Conservation (phyloP, 371 early-diverging fungal species). For the Mortierella sp. region DNA sequence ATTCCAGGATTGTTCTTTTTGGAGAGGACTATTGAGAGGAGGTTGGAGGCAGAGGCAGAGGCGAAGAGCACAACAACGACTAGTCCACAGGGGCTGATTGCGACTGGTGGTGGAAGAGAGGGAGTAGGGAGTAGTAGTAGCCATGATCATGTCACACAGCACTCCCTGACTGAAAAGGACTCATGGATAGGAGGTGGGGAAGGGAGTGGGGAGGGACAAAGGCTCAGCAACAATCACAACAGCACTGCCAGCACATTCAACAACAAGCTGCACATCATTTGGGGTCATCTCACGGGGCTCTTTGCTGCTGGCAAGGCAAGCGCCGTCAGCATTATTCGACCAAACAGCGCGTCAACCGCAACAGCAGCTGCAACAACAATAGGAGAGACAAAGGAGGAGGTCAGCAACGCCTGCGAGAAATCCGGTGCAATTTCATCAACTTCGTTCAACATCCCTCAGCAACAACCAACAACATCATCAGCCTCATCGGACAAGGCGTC, state of each 20-base stretch:
- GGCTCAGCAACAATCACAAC: not conserved
- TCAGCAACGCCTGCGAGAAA: not conserved
- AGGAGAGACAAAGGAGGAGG: not conserved
- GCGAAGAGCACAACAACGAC: not conserved
- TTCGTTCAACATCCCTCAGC: not conserved
- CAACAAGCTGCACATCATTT: not conserved
- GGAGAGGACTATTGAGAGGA: slow-evolving; percentile 9
- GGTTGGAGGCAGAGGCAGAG: not conserved
- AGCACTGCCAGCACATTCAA: not conserved
- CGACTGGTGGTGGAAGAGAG: not conserved
- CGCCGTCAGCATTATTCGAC: not conserved
- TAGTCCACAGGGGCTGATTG: not conserved
- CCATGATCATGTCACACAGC: not conserved
- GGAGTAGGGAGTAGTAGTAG: not conserved
- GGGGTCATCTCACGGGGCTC: not conserved
- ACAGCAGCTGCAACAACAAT: not conserved
- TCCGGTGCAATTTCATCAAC: not conserved
- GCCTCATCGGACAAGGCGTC: not conserved
- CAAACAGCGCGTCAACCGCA: not conserved
- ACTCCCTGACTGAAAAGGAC: not conserved
- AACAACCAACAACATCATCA: not conserved
- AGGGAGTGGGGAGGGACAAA: not conserved
- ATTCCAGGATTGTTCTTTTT: slow-evolving; percentile 18
- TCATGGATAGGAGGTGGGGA: not conserved
- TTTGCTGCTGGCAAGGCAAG: not conserved